Conservation (phyloP, 108 stramenopile species). For the Cyclotella cryptica region DNA sequence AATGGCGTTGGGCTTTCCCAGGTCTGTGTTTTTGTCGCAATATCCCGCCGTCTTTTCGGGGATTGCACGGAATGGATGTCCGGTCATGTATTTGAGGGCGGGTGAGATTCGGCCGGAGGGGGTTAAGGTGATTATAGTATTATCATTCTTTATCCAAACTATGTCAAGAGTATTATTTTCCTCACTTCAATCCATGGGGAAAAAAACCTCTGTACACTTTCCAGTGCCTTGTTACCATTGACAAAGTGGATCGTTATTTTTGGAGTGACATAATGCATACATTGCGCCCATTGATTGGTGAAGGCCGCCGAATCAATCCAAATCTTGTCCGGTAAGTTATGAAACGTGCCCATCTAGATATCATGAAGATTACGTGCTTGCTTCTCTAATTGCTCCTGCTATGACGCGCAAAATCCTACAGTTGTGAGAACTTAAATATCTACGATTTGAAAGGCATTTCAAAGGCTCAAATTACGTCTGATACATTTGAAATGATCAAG, state of each 20-base stretch:
- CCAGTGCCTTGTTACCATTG: slow-evolving; percentile 37
- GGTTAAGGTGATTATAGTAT: slow-evolving; percentile 24
- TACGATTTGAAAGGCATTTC: slow-evolving; percentile 53
- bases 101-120: slow-evolving; percentile 46
- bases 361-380: not conserved
- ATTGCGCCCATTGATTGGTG: slow-evolving; percentile 17
- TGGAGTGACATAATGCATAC: slow-evolving; percentile 41
- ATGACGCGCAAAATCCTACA: not conserved
- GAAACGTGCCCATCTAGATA: not conserved
- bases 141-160: no score
- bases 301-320: slow-evolving; percentile 36
- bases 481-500: slow-evolving; percentile 53
- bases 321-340: slow-evolving; percentile 38
- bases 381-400: not conserved
- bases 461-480: slow-evolving; percentile 30
- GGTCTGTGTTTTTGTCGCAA: slow-evolving; percentile 41
- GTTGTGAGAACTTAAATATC: slow-evolving; percentile 36
- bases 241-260: slow-evolving; percentile 41
- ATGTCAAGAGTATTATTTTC: not conserved
- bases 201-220: no score
- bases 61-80: slow-evolving; percentile 53
- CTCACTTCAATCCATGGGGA: no score
- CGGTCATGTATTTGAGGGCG: slow-evolving; percentile 48
- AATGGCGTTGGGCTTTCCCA: slow-evolving; percentile 32
- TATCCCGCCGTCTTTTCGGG: slow-evolving; percentile 49